Evolutionary conservation across 768 basidiomycete species (phyloP).

Genomic region (Kwoniella shandongensis): DNA sequence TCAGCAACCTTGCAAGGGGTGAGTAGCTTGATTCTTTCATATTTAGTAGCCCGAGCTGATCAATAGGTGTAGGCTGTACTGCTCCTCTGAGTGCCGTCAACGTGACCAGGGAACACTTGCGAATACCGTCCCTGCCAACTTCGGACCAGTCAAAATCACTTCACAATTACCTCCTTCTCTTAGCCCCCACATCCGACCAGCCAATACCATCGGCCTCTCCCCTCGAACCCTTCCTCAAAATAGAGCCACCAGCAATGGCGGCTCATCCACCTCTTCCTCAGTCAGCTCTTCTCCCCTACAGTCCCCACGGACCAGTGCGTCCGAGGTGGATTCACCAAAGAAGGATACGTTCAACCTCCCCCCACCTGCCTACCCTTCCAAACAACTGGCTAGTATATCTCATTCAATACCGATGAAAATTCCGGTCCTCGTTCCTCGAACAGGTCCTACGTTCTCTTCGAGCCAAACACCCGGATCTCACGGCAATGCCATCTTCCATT

Average conservation of each 20-base stretch:
- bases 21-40: slow-evolving; percentile 14
- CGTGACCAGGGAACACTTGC: slow-evolving; percentile 39
- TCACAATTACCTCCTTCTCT: slow-evolving; percentile 34
- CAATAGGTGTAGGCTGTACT: slow-evolving; percentile 35
- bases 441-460: slow-evolving; percentile 9
- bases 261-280: slow-evolving; percentile 31
- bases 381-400: slow-evolving; percentile 15
- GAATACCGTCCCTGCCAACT: slow-evolving; percentile 11
- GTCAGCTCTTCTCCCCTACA: slow-evolving; percentile 42
- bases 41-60: slow-evolving; percentile 7
- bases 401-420: slow-evolving; percentile 49
- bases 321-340: slow-evolving; percentile 37
- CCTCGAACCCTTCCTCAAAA: slow-evolving; percentile 28
- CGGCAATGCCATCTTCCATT: slow-evolving; percentile 30
- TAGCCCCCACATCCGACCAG: slow-evolving; percentile 34
- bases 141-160: slow-evolving; percentile 33
- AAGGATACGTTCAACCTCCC: slow-evolving; percentile 49
- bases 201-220: slow-evolving; percentile 25
- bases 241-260: slow-evolving; percentile 5
- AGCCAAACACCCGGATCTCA: slow-evolving; percentile 24
- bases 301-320: slow-evolving; percentile 39
- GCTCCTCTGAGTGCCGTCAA: slow-evolving; percentile 43
- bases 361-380: slow-evolving; percentile 46
- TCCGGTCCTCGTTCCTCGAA: slow-evolving; percentile 26
- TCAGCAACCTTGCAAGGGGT: slow-evolving; percentile 41